Evolutionary conservation across 345 rosid genomes (phyloP), one percentile per base, ranked within the genome.

Genomic region (Citrus medica): DNA sequence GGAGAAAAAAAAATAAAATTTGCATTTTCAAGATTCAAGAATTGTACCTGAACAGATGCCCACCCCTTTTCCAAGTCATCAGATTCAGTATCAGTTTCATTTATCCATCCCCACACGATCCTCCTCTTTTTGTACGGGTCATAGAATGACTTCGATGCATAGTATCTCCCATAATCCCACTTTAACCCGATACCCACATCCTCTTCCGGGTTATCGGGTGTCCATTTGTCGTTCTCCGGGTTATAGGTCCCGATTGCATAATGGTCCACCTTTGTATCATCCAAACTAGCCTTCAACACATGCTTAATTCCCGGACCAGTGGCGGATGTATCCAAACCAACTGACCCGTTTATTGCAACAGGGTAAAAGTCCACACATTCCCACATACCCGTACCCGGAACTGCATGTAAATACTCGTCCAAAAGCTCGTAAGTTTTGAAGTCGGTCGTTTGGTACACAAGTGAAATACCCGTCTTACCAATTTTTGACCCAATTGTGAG

Each of bases 311-410:
- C 92, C 0, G 91, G 87, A 61, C 97, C 99, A 8, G 32, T 65
- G 4, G 69, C 91, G 0, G 99, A 91, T 1, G 97, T 88, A 63
- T 96, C 97, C 72, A 94, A 81, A 22, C 95, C 99, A 0, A 58
- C 55, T 21, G 85, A 80, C 30, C 86, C 83, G 79, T 84, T 89
- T 73, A 78, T 77, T 0, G 95, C 84, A 25, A 96, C 92, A 4
- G 99, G 99, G 79, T 91, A 96, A 77, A 96, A 90, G 82, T 94
- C 98, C 62, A 96, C 90, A 35, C 97, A 96, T 86, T 96, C 99
- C 99, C 99, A 96, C 99, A 92, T 92, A n/a, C 99, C 98, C 10
- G 98, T 96, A 21, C 91, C 90, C 37, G 88, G 88, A 32, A 96
- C 99, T 5, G 82, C 82, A 76, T 96, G 97, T 81, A 96, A 81